Conservation (phyloP, 345 rosid genomes). For the Cardamine chenopodiifolia region DNA sequence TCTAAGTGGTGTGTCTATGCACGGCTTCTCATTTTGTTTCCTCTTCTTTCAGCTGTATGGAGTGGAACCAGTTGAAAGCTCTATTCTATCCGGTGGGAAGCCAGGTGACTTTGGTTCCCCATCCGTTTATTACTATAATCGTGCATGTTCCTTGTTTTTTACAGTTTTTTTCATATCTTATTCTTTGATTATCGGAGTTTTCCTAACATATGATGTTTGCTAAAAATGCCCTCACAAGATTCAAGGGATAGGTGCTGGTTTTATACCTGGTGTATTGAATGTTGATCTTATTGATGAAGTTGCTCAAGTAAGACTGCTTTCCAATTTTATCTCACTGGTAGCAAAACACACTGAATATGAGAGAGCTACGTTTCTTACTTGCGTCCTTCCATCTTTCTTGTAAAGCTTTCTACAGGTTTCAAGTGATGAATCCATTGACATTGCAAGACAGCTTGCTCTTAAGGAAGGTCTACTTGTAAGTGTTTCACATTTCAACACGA, state of each 20-base stretch:
- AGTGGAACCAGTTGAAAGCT: slow-evolving; percentile 83
- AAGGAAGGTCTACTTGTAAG: slow-evolving; percentile 91
- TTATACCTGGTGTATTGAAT: slow-evolving; percentile 82
- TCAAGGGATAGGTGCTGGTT: slow-evolving; percentile 97
- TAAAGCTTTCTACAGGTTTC: slow-evolving; percentile 52
- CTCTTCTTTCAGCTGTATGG: slow-evolving; percentile 62
- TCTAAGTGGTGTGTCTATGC: background rate
- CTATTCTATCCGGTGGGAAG: slow-evolving; percentile 81
- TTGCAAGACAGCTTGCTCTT: slow-evolving; percentile 69
- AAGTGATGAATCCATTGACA: slow-evolving; percentile 83
- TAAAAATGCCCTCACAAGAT: slow-evolving; percentile 72
- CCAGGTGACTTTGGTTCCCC: slow-evolving; percentile 58
- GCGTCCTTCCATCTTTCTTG: background rate
- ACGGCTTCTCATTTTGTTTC: slow-evolving; percentile 27
- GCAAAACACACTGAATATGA: background rate
- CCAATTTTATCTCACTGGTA: background rate
- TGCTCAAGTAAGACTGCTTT: slow-evolving; percentile 61
- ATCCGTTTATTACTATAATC: background rate
- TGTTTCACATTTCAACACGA: slow-evolving; percentile 2
- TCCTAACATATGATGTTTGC: slow-evolving; percentile 26
- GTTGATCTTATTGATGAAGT: slow-evolving; percentile 73
- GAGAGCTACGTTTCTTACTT: slow-evolving; percentile 10
- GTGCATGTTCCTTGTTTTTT: too few species aligned
- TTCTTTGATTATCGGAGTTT: background rate
- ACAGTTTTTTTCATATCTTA: background rate